Conservation (phyloP, 1,139 yeast species). For the Sugiyamaella japonica region DNA sequence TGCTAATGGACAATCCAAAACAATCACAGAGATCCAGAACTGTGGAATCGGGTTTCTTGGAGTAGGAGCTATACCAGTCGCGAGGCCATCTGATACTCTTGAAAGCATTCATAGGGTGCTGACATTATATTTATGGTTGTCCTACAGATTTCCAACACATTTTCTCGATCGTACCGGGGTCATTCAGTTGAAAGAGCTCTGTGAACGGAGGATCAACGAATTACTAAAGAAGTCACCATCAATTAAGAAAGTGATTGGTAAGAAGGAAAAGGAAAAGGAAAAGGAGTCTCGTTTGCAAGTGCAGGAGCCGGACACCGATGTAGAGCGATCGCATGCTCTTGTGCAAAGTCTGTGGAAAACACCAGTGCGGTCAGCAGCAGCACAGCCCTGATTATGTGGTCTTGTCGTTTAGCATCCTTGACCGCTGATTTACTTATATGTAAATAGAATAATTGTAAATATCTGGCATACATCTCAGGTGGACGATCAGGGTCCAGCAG, state of each 20-base stretch:
- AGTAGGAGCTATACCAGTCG: constrained; percentile 16
- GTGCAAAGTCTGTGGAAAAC: not conserved
- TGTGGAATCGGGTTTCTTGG: constrained; percentile 27
- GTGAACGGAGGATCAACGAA: constrained; percentile 36
- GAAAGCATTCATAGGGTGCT: constrained; percentile 55
- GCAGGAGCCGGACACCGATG: too few relatives aligned
- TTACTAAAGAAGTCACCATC: constrained; percentile 22
- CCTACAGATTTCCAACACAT: constrained; percentile 79
- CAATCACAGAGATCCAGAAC: constrained; percentile 35
- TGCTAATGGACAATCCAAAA: constrained; percentile 34
- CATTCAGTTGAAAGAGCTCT: constrained; percentile 52
- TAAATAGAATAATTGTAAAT: not conserved
- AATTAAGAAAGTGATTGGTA: constrained; percentile 5
- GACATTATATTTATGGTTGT: constrained; percentile 77
- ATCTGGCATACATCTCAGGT: not conserved
- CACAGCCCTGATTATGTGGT: too few relatives aligned
- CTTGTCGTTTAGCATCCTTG: too few relatives aligned
- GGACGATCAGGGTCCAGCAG: too few relatives aligned
- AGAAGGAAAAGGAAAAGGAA: not conserved
- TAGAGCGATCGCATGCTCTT: not conserved
- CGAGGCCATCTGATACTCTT: constrained; percentile 37
- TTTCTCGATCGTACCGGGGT: constrained; percentile 81
- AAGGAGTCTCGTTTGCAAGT: too few relatives aligned
- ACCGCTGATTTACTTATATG: not conserved
- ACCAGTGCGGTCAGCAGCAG: not conserved